These are phyloP conservation scores for Wickerhamomyces sp. DNA, from an alignment of 1,139 yeast genomes.

Conservation along the genomic window DNA sequence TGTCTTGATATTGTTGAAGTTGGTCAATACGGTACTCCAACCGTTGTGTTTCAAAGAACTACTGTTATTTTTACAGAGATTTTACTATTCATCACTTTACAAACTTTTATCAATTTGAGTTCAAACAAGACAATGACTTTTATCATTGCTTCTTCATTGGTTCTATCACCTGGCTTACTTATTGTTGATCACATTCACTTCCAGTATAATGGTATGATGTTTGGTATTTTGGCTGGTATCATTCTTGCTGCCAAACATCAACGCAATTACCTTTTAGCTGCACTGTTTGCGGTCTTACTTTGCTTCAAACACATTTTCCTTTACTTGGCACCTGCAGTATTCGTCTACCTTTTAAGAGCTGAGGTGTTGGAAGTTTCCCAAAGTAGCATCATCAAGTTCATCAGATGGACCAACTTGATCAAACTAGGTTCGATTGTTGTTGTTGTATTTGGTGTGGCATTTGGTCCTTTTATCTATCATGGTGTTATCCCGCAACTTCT, in stretches of 20 bases:
- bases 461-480: slow-evolving; percentile 72
- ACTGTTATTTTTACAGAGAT: slow-evolving; percentile 80
- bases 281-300: slow-evolving; percentile 67
- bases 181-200: slow-evolving; percentile 91
- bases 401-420: slow-evolving; percentile 50
- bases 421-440: slow-evolving; percentile 67
- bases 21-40: slow-evolving; percentile 71
- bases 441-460: slow-evolving; percentile 59
- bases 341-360: slow-evolving; percentile 67
- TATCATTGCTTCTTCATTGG: slow-evolving; percentile 78
- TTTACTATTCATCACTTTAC: slow-evolving; percentile 63
- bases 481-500: slow-evolving; percentile 62
- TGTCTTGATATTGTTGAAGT: slow-evolving; percentile 64
- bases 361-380: slow-evolving; percentile 41
- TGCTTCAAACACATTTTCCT: slow-evolving; percentile 94
- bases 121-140: slow-evolving; percentile 43
- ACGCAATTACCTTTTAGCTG: slow-evolving; percentile 59
- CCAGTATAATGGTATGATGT: slow-evolving; percentile 91
- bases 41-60: slow-evolving; percentile 72
- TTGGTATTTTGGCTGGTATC: slow-evolving; percentile 73
- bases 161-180: slow-evolving; percentile 82
- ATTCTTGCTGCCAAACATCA: slow-evolving; percentile 64
- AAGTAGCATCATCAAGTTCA: slow-evolving; percentile 27
- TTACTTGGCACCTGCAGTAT: slow-evolving; percentile 92
- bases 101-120: slow-evolving; percentile 61